These are phyloP conservation scores for Pyracantha coccinea DNA, from an alignment of 331 rosid genomes.

Conservation along the genomic window DNA sequence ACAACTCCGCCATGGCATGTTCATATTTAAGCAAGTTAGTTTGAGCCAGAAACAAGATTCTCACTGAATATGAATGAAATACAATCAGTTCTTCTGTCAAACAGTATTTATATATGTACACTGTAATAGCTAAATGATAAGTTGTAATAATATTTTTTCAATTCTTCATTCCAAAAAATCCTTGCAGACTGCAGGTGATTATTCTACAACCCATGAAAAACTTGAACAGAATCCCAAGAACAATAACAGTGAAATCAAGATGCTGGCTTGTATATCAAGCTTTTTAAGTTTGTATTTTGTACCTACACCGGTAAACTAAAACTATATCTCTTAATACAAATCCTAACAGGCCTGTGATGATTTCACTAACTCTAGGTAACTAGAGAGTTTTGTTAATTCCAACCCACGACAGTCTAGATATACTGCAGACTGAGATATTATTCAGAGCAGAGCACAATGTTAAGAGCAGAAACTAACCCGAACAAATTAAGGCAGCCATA, in stretches of 20 bases:
- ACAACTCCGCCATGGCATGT: neutral
- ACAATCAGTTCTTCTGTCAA: neutral
- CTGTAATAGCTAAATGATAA: neutral
- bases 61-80: neutral
- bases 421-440: neutral
- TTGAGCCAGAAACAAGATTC: neutral
- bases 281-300: neutral
- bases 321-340: neutral
- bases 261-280: neutral
- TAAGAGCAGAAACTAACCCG: conserved; percentile 53
- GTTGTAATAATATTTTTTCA: neutral
- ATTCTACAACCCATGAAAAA: neutral
- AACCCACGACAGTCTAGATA: neutral
- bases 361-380: neutral
- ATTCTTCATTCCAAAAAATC: neutral
- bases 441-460: conserved; percentile 14
- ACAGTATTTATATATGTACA: neutral
- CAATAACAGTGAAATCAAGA: neutral
- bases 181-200: neutral
- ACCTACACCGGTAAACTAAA: neutral
- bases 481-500: conserved; percentile 71
- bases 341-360: neutral
- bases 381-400: neutral
- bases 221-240: neutral
- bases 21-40: neutral